Conservation (phyloP, 371 early-diverging fungal species). For the Nematocida displodere region DNA sequence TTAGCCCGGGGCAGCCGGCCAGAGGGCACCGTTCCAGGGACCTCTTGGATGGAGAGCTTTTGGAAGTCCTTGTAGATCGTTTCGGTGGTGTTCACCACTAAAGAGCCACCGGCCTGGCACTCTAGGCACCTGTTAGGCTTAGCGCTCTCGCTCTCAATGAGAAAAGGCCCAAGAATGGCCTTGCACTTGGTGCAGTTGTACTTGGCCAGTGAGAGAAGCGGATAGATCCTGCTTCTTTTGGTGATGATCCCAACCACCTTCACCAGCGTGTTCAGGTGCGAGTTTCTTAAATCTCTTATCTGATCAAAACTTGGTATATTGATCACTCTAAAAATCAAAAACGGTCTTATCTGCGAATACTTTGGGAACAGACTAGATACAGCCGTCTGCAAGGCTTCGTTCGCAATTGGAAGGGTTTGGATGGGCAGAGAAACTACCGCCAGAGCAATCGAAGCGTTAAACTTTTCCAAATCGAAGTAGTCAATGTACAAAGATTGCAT, state of each 20-base stretch:
- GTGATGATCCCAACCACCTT: slow-evolving; percentile 89
- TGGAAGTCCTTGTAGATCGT: slow-evolving; percentile 96
- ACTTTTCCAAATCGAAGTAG: slow-evolving; percentile 58
- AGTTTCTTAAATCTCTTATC: slow-evolving; percentile 77
- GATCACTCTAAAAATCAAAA: slow-evolving; percentile 84
- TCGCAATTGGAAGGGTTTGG: slow-evolving; percentile 69
- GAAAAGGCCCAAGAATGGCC: slow-evolving; percentile 82
- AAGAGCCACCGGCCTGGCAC: slow-evolving; percentile 87
- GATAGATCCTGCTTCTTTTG: slow-evolving; percentile 83
- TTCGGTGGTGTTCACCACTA: slow-evolving; percentile 76
- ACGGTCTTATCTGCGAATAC: slow-evolving; percentile 76
- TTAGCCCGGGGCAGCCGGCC: slow-evolving; percentile 89
- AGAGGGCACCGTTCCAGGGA: slow-evolving; percentile 88
- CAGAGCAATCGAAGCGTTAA: slow-evolving; percentile 10
- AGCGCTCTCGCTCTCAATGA: slow-evolving; percentile 79
- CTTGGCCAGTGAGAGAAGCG: slow-evolving; percentile 88
- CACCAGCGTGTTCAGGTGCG: slow-evolving; percentile 82
- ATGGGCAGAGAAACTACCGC: slow-evolving; percentile 31
- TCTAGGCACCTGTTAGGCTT: slow-evolving; percentile 78
- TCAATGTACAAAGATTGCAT: slow-evolving; percentile 58
- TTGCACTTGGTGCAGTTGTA: slow-evolving; percentile 90
- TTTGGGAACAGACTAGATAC: slow-evolving; percentile 79
- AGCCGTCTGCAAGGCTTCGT: slow-evolving; percentile 80
- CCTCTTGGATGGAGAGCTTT: slow-evolving; percentile 89
- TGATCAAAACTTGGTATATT: slow-evolving; percentile 77